Base-by-base conservation (phyloP, 2,329 filamentous ascomycete genomes). In the Stagonosporopsis vannaccii region DNA sequence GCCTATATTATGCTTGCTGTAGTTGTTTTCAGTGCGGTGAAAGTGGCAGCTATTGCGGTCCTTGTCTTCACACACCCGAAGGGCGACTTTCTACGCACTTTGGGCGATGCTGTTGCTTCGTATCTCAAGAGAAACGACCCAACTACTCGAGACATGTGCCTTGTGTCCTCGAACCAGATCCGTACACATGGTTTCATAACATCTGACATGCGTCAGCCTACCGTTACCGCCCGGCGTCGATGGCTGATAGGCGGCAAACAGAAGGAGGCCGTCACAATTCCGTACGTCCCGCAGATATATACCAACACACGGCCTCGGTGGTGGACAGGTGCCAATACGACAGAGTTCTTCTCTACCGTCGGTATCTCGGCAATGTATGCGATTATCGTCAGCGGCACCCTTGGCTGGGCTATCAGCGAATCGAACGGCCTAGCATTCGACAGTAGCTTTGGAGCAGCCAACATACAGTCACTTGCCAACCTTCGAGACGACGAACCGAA, bases 101-200 rank as follows among this genome's bases (percentile, higher is more conserved):
- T 69, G 3, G 71, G 66, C 23, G 73, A 71, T 51, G 73, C 68
- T 4, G 58, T 72, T 11, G 46, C 61, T 12, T 71, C 65, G 4
- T 74, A 67, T 40, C 58, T 72, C 4, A 60, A 65, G 13, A 22
- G 58, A 3, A 49, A 58, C 20, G 71, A 71, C 45, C 41, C 45
- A 13, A 56, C 45, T 4, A 72, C 68, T 13, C 43, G 47, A 13
- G 30, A 58, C n/a, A 63, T 63, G 51, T 61, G 62, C 46, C 59
- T 67, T 13, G 49, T 66, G 19, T 61, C 62, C 3, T 55, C 56
- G 3, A 40, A 46, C n/a, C 48, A 59, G 35, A 30, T 59, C 19
- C 50, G 58, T 19, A 61, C 57, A 32, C 22, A 56, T 17, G 54
- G 60, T 7, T 44, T 58, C 17, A n/a, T 26, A 19, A 30, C 36